phyloP scores from a whole-genome alignment of 2,329 filamentous ascomycete genomes.

The Xylariaceae sp. region DNA sequence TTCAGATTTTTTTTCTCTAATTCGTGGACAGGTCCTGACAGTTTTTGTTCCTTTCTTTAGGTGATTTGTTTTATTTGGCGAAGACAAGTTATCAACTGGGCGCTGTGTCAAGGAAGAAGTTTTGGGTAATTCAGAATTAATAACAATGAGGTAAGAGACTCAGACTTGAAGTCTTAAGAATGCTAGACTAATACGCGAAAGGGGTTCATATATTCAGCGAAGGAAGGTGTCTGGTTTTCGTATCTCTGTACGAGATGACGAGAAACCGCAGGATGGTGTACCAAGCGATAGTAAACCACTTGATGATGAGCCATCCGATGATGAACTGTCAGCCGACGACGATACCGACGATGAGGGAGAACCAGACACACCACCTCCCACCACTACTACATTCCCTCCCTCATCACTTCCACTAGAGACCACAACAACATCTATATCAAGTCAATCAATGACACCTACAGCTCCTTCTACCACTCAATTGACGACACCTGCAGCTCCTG shows the following conservation, averaged over 20 bases:
- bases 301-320: slow-evolving; percentile 4
- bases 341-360: slow-evolving; percentile 1
- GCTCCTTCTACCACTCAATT: not conserved
- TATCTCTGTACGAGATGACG: not conserved
- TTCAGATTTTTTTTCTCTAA: not conserved
- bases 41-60: not conserved
- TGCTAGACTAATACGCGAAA: not conserved
- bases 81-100: not conserved
- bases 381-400: not conserved
- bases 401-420: not conserved
- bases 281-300: not conserved
- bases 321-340: slow-evolving; percentile 6
- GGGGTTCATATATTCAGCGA: not conserved
- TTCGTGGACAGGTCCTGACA: not conserved
- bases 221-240: slow-evolving; percentile 8
- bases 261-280: not conserved
- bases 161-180: too few species aligned
- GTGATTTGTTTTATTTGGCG: not conserved
- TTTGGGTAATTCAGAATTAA: not conserved
- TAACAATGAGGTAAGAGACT: slow-evolving; percentile 9
- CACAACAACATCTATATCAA: not conserved
- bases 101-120: slow-evolving; percentile 8
- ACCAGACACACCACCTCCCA: not conserved
- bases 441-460: not conserved
- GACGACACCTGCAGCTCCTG: not conserved